Evolutionary conservation across 2,329 filamentous ascomycete species (phyloP).

Genomic region (Phaeosphaeriaceae sp.): DNA sequence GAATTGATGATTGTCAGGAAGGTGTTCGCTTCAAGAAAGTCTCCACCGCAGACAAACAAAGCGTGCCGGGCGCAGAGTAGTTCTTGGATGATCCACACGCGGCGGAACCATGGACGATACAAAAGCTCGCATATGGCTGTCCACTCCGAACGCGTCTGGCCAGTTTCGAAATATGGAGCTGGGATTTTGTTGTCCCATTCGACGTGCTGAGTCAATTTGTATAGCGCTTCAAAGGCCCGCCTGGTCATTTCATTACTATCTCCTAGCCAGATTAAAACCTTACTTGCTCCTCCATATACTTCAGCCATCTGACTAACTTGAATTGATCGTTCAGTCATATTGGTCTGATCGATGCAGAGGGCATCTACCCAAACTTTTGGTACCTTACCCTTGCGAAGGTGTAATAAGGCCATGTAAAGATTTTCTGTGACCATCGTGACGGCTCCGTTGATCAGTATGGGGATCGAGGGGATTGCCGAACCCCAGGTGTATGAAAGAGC

Average conservation of each 20-base stretch:
- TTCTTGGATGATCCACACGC: slow-evolving; percentile 14
- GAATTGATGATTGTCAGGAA: slow-evolving; percentile 8
- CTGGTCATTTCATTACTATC: slow-evolving; percentile 2
- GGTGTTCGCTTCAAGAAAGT: slow-evolving; percentile 2
- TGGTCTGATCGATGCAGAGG: slow-evolving; percentile 20
- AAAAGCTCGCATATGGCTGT: slow-evolving; percentile 8
- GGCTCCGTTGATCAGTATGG: slow-evolving; percentile 6
- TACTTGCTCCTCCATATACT: slow-evolving; percentile 8
- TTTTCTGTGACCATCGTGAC: slow-evolving; percentile 9
- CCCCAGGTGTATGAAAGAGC: slow-evolving; percentile 15
- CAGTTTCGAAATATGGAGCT: not conserved
- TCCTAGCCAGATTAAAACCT: slow-evolving; percentile 5
- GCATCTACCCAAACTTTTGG: slow-evolving; percentile 13
- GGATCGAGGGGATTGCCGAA: slow-evolving; percentile 4
- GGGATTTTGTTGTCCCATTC: slow-evolving; percentile 6
- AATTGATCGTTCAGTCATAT: slow-evolving; percentile 8
- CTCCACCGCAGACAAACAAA: slow-evolving; percentile 6
- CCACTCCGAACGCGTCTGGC: not conserved
- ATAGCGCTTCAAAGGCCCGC: slow-evolving; percentile 6
- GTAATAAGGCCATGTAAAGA: slow-evolving; percentile 9
- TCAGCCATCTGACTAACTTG: slow-evolving; percentile 14
- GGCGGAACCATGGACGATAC: slow-evolving; percentile 14
- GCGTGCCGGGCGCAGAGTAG: slow-evolving; percentile 5
- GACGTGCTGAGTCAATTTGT: slow-evolving; percentile 1
- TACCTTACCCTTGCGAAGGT: slow-evolving; percentile 8